A percentile compares a stretch with the other conserved stretches of the same genome.
These are phyloP conservation scores for Henningerozyma blattae DNA, from an alignment of 805 yeast genomes.

Conservation along the genomic window DNA sequence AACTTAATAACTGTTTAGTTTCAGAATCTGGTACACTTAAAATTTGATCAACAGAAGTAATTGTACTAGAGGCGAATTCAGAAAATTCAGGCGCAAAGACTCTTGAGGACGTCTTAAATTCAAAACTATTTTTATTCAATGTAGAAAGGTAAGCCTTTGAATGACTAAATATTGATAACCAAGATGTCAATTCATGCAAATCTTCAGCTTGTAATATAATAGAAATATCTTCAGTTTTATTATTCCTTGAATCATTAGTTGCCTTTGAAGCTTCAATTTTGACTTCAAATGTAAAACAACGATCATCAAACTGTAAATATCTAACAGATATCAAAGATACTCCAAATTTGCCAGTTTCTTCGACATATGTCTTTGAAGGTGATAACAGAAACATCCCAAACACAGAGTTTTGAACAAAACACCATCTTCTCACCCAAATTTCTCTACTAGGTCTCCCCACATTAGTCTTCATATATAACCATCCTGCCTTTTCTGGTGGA, in stretches of 20 bases:
- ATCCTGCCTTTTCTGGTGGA: slow-evolving; percentile 58
- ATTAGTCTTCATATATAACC: slow-evolving; percentile 66
- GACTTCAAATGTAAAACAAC: slow-evolving; percentile 72
- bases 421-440: slow-evolving; percentile 78
- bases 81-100: slow-evolving; percentile 52
- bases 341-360: slow-evolving; percentile 82
- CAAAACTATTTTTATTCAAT: slow-evolving; percentile 19
- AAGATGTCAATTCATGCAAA: slow-evolving; percentile 49
- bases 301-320: slow-evolving; percentile 49
- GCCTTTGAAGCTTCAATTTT: neutral
- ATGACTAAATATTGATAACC: slow-evolving; percentile 59
- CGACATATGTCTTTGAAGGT: slow-evolving; percentile 58
- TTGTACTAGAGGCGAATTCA: slow-evolving; percentile 54
- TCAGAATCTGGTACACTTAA: slow-evolving; percentile 8
- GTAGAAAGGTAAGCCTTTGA: slow-evolving; percentile 40
- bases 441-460: slow-evolving; percentile 39
- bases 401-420: slow-evolving; percentile 61
- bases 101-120: slow-evolving; percentile 38
- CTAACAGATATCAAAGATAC: slow-evolving; percentile 55
- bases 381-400: slow-evolving; percentile 68
- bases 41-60: slow-evolving; percentile 36
- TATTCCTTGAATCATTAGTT: neutral
- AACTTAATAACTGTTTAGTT: slow-evolving; percentile 17
- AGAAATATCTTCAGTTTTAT: slow-evolving; percentile 23
- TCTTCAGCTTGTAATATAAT: slow-evolving; percentile 65